Base-by-base conservation (phyloP, 2,329 filamentous ascomycete species). In the Stagonosporopsis chrysanthemi region DNA sequence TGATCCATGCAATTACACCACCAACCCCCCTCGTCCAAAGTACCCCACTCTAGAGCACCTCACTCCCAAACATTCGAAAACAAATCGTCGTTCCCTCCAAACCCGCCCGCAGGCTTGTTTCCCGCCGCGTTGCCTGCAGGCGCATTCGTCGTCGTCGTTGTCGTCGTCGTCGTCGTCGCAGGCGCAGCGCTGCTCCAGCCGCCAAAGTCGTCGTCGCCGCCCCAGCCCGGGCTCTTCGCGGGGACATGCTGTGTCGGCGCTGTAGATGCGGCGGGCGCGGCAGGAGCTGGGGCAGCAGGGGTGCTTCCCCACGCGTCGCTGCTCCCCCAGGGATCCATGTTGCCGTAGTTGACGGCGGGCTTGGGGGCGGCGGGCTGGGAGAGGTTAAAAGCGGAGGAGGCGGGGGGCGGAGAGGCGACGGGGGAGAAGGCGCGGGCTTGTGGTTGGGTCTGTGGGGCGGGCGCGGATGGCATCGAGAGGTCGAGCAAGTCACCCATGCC, bases 11-110 rank as follows among this genome's bases (percentile, higher is more conserved):
- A 55, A 45, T 23, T 48, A 55, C 39, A 49, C 15, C 44, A 49
- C 28, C 28, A 31, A 31, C 4, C 24, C 24, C 24, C 7, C 24
- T 26, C 24, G 24, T 26, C 24, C 24, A 26, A 26, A 26, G n/a
- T n/a, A n/a, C n/a, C n/a, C 26, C 26, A 23, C 22, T 19, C 48
- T 29, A 8, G 6, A 28, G 28, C 29, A 31, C 6, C 17, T 38
- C 80, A 97, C 79, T 92, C 86, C 94, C 94, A 98, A 46, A 98
- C 94, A 77, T 98, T 98, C 29, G 90, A 92, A 78, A 98, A 98
- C 69, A 98, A 76, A 79, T 98, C 94, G 64, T 97, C 94, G 47
- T 78, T 77, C 29, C 79, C 75, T 28, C 78, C 88, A 53, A 79
- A 74, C 3, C 85, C 85, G 22, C 82, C 79, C 24, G 83, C 78